Evolutionary conservation across 192 early-diverging fungal genomes (phyloP).

Genomic region (Entomortierella lignicola): DNA sequence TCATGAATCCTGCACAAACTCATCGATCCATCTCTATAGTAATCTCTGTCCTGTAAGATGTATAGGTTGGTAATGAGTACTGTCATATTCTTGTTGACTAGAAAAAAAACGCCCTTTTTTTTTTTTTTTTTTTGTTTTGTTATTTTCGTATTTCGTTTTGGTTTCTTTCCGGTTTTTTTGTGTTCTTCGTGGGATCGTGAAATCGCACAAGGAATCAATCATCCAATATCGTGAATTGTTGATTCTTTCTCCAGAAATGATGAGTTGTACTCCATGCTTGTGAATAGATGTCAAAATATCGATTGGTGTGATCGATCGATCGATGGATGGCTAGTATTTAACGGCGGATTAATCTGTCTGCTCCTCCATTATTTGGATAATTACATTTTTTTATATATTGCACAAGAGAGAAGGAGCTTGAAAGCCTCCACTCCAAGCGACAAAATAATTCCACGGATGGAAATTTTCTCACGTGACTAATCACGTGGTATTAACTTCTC

Average conservation of each 20-base stretch:
- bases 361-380: neutral
- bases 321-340: constrained; percentile 29
- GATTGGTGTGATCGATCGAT: constrained; percentile 14
- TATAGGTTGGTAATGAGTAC: too few species aligned
- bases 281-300: constrained; percentile 5
- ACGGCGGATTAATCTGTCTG: neutral
- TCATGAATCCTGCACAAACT: too few species aligned
- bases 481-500: neutral
- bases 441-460: neutral
- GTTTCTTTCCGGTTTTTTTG: too few species aligned
- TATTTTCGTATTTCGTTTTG: too few species aligned
- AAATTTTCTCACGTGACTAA: neutral
- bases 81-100: too few species aligned
- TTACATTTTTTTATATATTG: constrained; percentile 50
- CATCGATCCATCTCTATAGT: too few species aligned
- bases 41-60: too few species aligned
- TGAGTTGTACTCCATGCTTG: neutral
- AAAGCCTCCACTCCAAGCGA: neutral
- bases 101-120: too few species aligned
- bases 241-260: neutral
- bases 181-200: too few species aligned
- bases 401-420: constrained; percentile 40
- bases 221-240: too few species aligned
- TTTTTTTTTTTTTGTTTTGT: too few species aligned
- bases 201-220: neutral